Percentiles rank a stretch among this genome's conserved stretches.
These are phyloP conservation scores for Trichosporon faecale DNA, from an alignment of 1,284 basidiomycete genomes.

Conservation along the genomic window DNA sequence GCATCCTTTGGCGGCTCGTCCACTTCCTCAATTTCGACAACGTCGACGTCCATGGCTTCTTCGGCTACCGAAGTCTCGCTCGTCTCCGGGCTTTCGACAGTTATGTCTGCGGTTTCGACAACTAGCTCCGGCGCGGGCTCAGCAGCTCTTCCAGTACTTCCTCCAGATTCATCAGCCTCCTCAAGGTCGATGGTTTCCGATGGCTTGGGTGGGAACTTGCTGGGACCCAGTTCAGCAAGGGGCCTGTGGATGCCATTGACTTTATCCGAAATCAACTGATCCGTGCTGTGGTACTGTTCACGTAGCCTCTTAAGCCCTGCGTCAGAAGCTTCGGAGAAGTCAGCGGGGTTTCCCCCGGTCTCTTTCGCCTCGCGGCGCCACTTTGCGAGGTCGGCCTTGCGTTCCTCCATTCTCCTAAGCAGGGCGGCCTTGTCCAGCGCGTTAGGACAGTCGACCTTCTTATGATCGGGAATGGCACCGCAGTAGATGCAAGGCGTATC, in stretches of 20 bases:
- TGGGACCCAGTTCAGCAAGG: not conserved
- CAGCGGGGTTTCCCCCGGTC: not conserved
- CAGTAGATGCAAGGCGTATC: not conserved
- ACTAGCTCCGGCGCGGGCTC: not conserved
- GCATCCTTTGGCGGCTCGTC: conserved; percentile 6
- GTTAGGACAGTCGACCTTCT: not conserved
- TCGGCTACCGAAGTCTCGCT: not conserved
- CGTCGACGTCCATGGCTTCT: conserved; percentile 3
- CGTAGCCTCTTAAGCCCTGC: not conserved
- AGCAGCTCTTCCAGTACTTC: not conserved
- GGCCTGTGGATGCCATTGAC: not conserved
- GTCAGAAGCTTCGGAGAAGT: not conserved
- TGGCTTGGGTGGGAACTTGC: not conserved
- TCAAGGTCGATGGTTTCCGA: not conserved
- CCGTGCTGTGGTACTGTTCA: not conserved
- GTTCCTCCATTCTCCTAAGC: not conserved
- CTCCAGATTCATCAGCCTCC: not conserved
- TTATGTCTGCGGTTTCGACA: not conserved
- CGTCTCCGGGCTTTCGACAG: not conserved
- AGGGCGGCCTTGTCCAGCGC: not conserved
- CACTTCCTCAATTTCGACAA: not conserved
- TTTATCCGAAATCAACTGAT: not conserved
- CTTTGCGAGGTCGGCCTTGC: not conserved
- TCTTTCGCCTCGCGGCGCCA: not conserved
- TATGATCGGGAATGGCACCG: not conserved